Conservation (phyloP, 257 asterid species). For the Catharanthus roseus region DNA sequence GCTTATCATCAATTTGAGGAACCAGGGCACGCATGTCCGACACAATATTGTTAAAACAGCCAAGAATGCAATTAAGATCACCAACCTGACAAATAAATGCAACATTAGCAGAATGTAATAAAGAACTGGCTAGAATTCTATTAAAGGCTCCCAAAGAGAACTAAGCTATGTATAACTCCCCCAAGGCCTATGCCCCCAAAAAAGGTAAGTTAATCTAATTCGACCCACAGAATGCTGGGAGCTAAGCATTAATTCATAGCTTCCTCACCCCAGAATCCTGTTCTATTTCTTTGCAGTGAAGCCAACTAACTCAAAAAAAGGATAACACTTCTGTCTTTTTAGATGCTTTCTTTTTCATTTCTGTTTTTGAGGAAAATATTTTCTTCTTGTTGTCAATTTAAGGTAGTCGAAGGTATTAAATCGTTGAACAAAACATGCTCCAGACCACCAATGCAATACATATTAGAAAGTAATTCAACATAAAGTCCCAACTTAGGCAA, state of each 20-base stretch:
- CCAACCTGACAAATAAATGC: constrained; percentile 80
- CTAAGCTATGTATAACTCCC: not conserved
- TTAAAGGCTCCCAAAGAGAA: not conserved
- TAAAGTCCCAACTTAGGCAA: not conserved
- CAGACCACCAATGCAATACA: not conserved
- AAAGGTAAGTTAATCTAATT: not conserved
- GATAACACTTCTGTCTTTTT: not conserved
- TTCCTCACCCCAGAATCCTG: not conserved
- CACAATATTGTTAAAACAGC: constrained; percentile 67
- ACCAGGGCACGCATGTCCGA: constrained; percentile 97
- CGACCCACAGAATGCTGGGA: too few relatives aligned
- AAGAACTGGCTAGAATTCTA: constrained; percentile 10
- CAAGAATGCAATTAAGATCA: constrained; percentile 76
- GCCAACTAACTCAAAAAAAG: not conserved
- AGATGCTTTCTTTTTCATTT: not conserved
- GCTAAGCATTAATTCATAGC: too few relatives aligned
- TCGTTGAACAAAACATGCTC: not conserved
- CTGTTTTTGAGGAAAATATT: not conserved
- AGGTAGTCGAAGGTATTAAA: too few relatives aligned
- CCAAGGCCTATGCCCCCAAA: not conserved
- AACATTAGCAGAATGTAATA: constrained; percentile 37
- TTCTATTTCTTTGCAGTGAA: not conserved
- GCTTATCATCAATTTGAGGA: constrained; percentile 95
- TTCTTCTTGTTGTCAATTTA: not conserved
- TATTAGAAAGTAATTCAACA: not conserved